Evolutionary conservation across 805 yeast genomes (phyloP).

Genomic region (Cyberlindnera mycetangii): DNA sequence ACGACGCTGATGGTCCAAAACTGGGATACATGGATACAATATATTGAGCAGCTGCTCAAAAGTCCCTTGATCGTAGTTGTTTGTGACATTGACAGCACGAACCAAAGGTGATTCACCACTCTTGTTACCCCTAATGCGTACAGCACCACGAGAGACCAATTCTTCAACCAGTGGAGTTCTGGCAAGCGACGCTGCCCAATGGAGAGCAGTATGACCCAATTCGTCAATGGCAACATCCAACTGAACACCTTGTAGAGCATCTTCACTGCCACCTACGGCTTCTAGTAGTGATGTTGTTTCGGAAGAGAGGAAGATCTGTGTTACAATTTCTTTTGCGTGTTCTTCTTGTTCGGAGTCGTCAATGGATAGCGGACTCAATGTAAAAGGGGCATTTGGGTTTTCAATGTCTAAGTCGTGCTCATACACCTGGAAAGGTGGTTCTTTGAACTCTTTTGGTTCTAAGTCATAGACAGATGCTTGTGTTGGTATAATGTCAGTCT

Average conservation of each 20-base stretch:
- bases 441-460: conserved; percentile 10
- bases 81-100: conserved; percentile 80
- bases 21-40: conserved; percentile 69
- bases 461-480: not conserved
- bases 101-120: conserved; percentile 87
- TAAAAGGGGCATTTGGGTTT: conserved; percentile 45
- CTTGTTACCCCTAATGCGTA: conserved; percentile 70
- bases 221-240: conserved; percentile 90
- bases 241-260: conserved; percentile 37
- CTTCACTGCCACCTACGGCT: conserved; percentile 29
- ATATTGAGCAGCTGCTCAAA: conserved; percentile 69
- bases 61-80: conserved; percentile 73
- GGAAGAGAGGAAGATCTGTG: conserved; percentile 48
- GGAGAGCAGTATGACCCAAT: conserved; percentile 89
- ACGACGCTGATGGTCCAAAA: conserved; percentile 67
- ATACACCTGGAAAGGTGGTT: conserved; percentile 26
- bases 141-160: conserved; percentile 64
- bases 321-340: conserved; percentile 41
- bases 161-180: conserved; percentile 65
- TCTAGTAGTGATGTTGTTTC: conserved; percentile 32
- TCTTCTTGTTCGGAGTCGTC: conserved; percentile 36
- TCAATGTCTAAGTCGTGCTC: conserved; percentile 36
- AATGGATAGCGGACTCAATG: conserved; percentile 44
- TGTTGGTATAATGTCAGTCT: not conserved
- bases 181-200: conserved; percentile 94